phyloP scores from a whole-genome alignment of 2,329 filamentous ascomycete species.

The Neofusicoccum umdonicola region DNA sequence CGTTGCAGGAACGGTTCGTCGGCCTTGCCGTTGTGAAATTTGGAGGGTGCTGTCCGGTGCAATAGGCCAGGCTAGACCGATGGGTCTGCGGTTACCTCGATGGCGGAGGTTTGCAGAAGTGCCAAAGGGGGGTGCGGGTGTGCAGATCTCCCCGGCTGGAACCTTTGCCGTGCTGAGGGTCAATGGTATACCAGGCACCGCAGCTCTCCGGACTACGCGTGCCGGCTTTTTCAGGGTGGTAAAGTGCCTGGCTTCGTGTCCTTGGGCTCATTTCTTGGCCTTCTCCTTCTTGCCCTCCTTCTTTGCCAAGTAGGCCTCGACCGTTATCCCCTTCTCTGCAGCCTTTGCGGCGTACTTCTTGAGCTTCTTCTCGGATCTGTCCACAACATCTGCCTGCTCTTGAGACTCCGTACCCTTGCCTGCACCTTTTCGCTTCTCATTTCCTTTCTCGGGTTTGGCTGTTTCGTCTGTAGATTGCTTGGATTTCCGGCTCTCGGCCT shows the following conservation, averaged over 20 bases:
- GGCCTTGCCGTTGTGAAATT: constrained; percentile 2
- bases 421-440: constrained; percentile 25
- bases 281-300: constrained; percentile 22
- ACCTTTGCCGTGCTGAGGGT: background rate
- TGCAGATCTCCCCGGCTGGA: background rate
- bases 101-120: background rate
- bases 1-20: background rate
- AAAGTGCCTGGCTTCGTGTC: background rate
- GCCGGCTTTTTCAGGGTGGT: background rate
- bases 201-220: background rate
- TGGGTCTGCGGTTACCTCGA: background rate
- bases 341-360: constrained; percentile 8
- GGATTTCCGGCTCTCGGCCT: background rate
- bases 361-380: constrained; percentile 1
- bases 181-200: background rate
- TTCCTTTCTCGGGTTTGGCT: background rate
- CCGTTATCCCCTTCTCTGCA: constrained; percentile 35
- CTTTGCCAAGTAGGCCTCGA: constrained; percentile 39
- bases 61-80: background rate
- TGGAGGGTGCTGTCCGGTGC: background rate
- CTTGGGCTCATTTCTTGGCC: background rate
- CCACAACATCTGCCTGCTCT: background rate
- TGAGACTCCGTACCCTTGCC: constrained; percentile 19
- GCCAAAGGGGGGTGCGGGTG: background rate
- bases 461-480: background rate